These are phyloP conservation scores for Wickerhamomyces queroliae DNA, from an alignment of 805 yeast genomes.

Conservation along the genomic window DNA sequence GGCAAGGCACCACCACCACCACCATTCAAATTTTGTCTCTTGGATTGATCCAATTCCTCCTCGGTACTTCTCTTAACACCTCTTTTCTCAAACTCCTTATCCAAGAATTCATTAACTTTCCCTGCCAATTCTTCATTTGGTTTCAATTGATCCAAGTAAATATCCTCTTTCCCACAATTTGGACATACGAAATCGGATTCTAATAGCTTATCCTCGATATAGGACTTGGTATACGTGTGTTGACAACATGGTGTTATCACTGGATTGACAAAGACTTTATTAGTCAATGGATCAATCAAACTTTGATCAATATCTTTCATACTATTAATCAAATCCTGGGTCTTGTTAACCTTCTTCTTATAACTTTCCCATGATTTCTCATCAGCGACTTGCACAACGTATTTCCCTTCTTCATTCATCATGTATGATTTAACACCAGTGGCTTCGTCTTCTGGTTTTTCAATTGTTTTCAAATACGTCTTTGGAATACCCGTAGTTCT, in stretches of 20 bases:
- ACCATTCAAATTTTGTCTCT: conserved; percentile 11
- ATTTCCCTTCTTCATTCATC: conserved; percentile 93
- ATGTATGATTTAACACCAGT: conserved; percentile 54
- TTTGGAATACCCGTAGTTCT: conserved; percentile 97
- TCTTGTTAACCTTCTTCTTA: conserved; percentile 49
- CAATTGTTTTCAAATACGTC: conserved; percentile 81
- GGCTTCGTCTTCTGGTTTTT: conserved; percentile 67
- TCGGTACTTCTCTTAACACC: conserved; percentile 21
- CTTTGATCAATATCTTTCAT: conserved; percentile 43
- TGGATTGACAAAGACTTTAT: conserved; percentile 61
- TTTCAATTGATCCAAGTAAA: conserved; percentile 66
- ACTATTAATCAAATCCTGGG: conserved; percentile 16
- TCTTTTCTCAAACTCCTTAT: conserved; percentile 27
- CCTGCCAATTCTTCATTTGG: conserved; percentile 54
- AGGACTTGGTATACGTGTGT: conserved; percentile 48
- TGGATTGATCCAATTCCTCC: conserved; percentile 8
- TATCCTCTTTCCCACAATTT: conserved; percentile 68
- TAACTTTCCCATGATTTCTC: conserved; percentile 83
- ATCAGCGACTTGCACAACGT: conserved; percentile 95
- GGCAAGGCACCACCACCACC: conserved; percentile 5
- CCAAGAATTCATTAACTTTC: conserved; percentile 46
- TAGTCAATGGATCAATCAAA: conserved; percentile 65
- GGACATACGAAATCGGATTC: conserved; percentile 91
- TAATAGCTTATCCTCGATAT: conserved; percentile 61
- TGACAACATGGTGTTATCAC: conserved; percentile 81